Evolutionary conservation across 495 filamentous ascomycete species (phyloP).

Genomic region (Aspergillus sclerotioniger): DNA sequence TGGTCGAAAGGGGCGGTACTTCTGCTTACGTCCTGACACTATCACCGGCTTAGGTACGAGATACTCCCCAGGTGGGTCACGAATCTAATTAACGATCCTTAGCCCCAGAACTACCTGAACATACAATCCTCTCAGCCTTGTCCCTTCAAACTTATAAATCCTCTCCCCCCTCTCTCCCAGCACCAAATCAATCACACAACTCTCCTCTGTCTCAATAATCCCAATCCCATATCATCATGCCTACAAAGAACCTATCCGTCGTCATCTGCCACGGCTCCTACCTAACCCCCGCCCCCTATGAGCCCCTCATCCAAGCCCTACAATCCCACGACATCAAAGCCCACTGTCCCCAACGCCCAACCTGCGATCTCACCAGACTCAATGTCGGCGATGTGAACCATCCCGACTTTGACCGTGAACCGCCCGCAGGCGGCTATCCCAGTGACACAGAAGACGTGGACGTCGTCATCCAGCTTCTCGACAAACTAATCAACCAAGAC

Average conservation of each 20-base stretch:
- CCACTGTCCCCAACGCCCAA: conserved; percentile 37
- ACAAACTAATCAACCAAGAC: conserved; percentile 18
- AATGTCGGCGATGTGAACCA: conserved; percentile 30
- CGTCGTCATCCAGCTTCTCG: conserved; percentile 21
- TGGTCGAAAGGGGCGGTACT: no score
- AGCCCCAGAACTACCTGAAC: no score
- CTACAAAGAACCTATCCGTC: not conserved
- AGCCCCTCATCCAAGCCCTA: conserved; percentile 27
- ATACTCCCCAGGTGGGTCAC: no score
- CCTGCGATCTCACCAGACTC: conserved; percentile 26
- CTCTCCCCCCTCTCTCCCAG: no score
- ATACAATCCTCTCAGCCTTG: no score
- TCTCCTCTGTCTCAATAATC: not conserved
- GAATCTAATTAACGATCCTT: no score
- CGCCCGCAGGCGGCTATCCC: conserved; percentile 29
- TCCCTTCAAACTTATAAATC: no score
- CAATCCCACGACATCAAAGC: conserved; percentile 23
- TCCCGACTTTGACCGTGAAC: conserved; percentile 28
- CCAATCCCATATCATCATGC: not conserved
- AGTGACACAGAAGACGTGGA: conserved; percentile 24
- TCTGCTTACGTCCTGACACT: no score
- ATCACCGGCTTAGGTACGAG: no score
- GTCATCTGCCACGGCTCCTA: conserved; percentile 38
- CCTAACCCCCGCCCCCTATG: conserved; percentile 33
- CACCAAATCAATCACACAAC: not conserved